A percentile compares a stretch with the other conserved stretches of the same genome.
phyloP scores from a whole-genome alignment of 2,329 filamentous ascomycete species.

The Aspergillus tubingensis region DNA sequence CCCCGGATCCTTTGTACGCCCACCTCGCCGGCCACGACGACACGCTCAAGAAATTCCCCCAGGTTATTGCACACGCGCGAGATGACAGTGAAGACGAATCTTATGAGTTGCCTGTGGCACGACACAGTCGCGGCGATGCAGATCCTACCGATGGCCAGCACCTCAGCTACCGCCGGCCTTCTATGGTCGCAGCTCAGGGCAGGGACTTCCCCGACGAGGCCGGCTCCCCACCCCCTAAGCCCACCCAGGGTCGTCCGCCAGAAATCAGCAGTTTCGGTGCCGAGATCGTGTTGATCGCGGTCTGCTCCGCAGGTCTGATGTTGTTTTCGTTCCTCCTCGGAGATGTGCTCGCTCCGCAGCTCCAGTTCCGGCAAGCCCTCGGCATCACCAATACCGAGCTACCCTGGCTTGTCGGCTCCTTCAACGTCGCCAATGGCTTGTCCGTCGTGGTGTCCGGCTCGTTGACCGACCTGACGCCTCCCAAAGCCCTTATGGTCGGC shows the following conservation, averaged over 20 bases:
- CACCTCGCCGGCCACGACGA: slow-evolving; percentile 17
- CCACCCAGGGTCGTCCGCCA: slow-evolving; percentile 39
- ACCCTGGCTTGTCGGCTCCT: slow-evolving; percentile 48
- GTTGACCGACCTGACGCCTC: slow-evolving; percentile 43
- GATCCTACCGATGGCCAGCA: neutral
- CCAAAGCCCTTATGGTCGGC: slow-evolving; percentile 45
- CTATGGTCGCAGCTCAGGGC: neutral
- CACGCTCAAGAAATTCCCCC: slow-evolving; percentile 20
- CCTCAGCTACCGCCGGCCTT: neutral
- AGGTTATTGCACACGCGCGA: slow-evolving; percentile 17
- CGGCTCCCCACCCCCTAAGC: slow-evolving; percentile 23
- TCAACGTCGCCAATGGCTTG: slow-evolving; percentile 45
- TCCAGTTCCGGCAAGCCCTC: slow-evolving; percentile 39
- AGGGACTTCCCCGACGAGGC: slow-evolving; percentile 20
- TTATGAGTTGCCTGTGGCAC: neutral
- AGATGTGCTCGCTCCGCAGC: slow-evolving; percentile 45
- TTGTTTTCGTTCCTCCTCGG: slow-evolving; percentile 48
- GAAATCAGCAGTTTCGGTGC: slow-evolving; percentile 44
- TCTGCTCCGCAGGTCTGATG: slow-evolving; percentile 48
- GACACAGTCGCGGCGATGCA: neutral
- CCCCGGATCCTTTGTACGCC: slow-evolving; percentile 30
- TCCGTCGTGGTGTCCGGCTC: slow-evolving; percentile 45
- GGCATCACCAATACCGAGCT: slow-evolving; percentile 43
- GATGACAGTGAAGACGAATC: slow-evolving; percentile 11
- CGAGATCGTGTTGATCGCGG: slow-evolving; percentile 44